Percentiles rank a stretch among this genome's conserved stretches.
Evolutionary conservation across 73 alveolate species (phyloP).

Genomic region (Loxodes magnus): DNA sequence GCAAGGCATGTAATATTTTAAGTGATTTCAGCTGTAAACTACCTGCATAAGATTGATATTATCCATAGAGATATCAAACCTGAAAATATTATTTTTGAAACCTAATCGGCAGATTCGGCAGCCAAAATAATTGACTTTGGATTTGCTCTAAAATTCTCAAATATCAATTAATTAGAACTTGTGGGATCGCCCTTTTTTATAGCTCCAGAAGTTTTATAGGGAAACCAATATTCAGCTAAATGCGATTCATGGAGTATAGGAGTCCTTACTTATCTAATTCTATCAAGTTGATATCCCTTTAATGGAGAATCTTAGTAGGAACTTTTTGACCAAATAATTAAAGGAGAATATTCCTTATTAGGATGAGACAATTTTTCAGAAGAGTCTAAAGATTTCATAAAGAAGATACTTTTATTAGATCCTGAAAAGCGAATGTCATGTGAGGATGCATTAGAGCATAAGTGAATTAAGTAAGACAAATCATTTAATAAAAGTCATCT

Average conservation of each 20-base stretch:
- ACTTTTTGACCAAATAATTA: not conserved
- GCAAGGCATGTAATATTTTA: conserved; percentile 55
- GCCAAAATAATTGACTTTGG: conserved; percentile 81
- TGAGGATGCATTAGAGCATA: conserved; percentile 32
- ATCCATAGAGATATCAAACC: conserved; percentile 82
- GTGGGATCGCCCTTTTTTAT: not conserved
- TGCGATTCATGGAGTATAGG: conserved; percentile 45
- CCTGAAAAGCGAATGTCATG: conserved; percentile 31
- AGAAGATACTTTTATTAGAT: conserved; percentile 18
- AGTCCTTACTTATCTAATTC: conserved; percentile 14
- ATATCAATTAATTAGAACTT: not conserved
- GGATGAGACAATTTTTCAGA: conserved; percentile 13
- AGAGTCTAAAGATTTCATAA: conserved; percentile 27
- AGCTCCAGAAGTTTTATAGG: conserved; percentile 24
- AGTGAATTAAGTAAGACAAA: conserved; percentile 20
- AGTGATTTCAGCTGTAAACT: conserved; percentile 47
- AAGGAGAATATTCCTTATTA: not conserved
- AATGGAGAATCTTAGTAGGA: conserved; percentile 1
- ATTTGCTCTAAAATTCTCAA: conserved; percentile 2
- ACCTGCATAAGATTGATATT: conserved; percentile 54
- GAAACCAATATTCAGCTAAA: conserved; percentile 12
- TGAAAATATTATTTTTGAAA: conserved; percentile 57
- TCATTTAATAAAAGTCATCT: not conserved
- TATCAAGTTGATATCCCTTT: conserved; percentile 21
- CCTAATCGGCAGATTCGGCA: conserved; percentile 14